Evolutionary conservation across 306 rosid species (phyloP).

Genomic region (Pyrus communis): DNA sequence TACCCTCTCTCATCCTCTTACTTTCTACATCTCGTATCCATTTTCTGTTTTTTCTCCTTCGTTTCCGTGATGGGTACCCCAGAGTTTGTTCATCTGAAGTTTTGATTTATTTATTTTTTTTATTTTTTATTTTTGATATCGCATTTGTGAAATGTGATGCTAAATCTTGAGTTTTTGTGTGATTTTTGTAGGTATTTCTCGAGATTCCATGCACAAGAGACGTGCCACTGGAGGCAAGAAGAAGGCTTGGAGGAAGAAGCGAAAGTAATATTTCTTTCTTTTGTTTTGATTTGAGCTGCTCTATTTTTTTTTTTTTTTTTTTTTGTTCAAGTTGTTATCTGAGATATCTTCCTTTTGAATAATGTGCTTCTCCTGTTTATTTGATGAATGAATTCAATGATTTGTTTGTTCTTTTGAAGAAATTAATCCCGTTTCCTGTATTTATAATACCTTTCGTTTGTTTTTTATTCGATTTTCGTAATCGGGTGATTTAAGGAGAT

Average conservation of each 20-base stretch:
- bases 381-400: background rate
- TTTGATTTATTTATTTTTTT: background rate
- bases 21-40: background rate
- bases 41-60: background rate
- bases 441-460: background rate
- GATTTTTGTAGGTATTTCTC: slow-evolving; percentile 40
- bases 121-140: background rate
- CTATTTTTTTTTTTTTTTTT: no score
- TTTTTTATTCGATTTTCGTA: background rate
- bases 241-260: slow-evolving; percentile 69
- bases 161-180: background rate
- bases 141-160: background rate
- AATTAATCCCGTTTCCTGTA: background rate
- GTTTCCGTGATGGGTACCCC: background rate
- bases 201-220: slow-evolving; percentile 70
- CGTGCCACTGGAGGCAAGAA: slow-evolving; percentile 68
- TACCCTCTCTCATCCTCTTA: background rate
- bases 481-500: background rate
- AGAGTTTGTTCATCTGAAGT: background rate
- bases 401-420: background rate
- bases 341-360: background rate
- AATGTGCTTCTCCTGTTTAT: background rate
- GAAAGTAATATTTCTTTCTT: slow-evolving; percentile 31
- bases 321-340: background rate
- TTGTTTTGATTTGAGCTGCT: background rate